Evolutionary conservation across 75 land plant species (phyloP), one percentile per base, ranked within the genome.

Genomic region (Ceratopteris richardii): DNA sequence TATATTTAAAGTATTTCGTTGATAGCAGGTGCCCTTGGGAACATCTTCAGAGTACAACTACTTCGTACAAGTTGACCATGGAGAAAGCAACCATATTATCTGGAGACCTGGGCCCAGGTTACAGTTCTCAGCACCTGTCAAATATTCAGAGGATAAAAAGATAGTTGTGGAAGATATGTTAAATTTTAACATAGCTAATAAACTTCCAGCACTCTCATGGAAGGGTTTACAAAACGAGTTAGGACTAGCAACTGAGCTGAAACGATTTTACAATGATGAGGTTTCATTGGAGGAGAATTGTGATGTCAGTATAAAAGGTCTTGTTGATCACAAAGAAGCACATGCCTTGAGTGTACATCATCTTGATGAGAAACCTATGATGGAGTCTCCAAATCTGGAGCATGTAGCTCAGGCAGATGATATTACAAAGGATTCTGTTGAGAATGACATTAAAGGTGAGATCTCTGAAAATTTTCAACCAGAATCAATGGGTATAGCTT

Each of bases 91-190:
- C 52, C 65, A 68, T 37, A 52, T 86, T 56, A 33, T 44, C 29
- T 86, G 86, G 86, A 66, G 71, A 57, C 68, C 77, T 26, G 79
- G 83, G 16, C 78, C 80, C 54, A 67, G 64, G 23, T 74, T 63
- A 73, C 77, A 77, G 27, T 21, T 83, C 1, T 68, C 67, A 12
- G 63, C 76, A 13, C 76, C 76, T 58, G 6, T 17, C 33, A 22
- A 61, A 9, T 23, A 57, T 13, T 16, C 17, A 17, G 16, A 41
- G 36, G 40, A 72, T 31, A 58, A 54, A 37, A 57, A 62, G 37
- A 31, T 73, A 56, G 9, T 54, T 16, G 77, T 76, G 18, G 65
- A 72, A 25, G 78, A 85, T 69, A 58, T 46, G n/a, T 82, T 82
- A 76, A 57, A 65, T 54, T 65, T 53, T 44, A 54, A 26, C 16